Base-by-base conservation (phyloP, 371 early-diverging fungal species). In the Mortierella sp. region DNA sequence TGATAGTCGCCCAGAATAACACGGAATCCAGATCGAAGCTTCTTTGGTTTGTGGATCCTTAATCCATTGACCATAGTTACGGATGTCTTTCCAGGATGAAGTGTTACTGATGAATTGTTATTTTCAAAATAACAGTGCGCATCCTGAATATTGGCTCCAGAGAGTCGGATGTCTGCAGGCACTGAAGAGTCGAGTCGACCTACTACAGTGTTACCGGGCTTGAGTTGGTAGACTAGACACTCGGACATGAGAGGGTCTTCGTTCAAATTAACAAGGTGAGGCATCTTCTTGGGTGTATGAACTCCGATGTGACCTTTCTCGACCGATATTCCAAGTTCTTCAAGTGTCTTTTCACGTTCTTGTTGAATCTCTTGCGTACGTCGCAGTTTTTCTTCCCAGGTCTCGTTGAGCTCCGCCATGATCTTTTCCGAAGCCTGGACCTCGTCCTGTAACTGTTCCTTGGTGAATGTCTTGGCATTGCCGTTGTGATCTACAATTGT, bases 161-260 rank as follows among this genome's bases (percentile, higher is more conserved):
- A 92, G 4, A 96, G 80, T 41, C 89, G 86, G 60, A 96, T 96
- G 47, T 95, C 94, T 3, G 91, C 90, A 0, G 72, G 79, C 0
- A 58, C 67, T 1, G 87, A 66, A 4, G 86, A 85, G 32, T 88
- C 91, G 32, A 87, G 77, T 32, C 86, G 77, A n/a, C 96, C 97
- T 2, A 96, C 94, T 0, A 84, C 77, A 0, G 96, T 96, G 7
- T 80, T 77, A 4, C 97, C 97, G 4, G 90, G 91, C 59, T 94
- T 94, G 63, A 97, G 86, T 65, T 94, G 93, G 78, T 96, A 96
- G 50, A 97, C 92, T 11, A 97, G 83, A 65, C 96, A 96, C 79
- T 97, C 95, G 11, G 94, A 93, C 94, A 95, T 93, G 57, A 94
- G 89, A 19, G 96, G 96, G 81, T 97, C 96, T 69, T 96, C 96